These are phyloP conservation scores for Aristolochia fimbriata DNA, from an alignment of 164 flowering plant genomes.

Conservation along the genomic window DNA sequence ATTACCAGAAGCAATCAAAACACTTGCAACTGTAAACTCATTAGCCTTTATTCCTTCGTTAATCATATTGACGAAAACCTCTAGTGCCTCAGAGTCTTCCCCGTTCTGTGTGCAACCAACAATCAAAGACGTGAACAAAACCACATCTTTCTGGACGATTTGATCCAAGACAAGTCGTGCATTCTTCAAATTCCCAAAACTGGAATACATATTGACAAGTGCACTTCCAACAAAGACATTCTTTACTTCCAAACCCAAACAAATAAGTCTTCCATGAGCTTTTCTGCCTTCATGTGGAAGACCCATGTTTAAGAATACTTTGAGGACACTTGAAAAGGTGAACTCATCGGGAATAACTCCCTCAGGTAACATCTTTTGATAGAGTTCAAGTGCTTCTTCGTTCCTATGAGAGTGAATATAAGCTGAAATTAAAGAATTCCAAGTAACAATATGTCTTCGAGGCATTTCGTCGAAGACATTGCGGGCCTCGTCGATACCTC, in stretches of 20 bases:
- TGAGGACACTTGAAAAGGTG: conserved; percentile 36
- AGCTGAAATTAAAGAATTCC: conserved; percentile 48
- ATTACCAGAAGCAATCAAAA: conserved; percentile 42
- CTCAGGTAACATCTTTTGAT: conserved; percentile 25
- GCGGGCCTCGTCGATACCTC: conserved; percentile 23
- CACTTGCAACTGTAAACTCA: conserved; percentile 43
- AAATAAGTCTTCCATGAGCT: conserved; percentile 42
- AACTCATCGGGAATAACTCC: conserved; percentile 31
- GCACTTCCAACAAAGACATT: conserved; percentile 48
- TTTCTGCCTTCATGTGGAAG: conserved; percentile 19
- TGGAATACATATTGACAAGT: conserved; percentile 53
- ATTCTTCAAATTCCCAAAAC: conserved; percentile 34
- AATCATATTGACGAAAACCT: conserved; percentile 32
- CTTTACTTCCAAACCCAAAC: conserved; percentile 31
- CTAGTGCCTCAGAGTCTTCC: conserved; percentile 29
- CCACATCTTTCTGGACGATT: conserved; percentile 42
- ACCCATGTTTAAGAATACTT: conserved; percentile 37
- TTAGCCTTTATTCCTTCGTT: conserved; percentile 29
- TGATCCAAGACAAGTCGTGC: conserved; percentile 27
- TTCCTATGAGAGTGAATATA: conserved; percentile 16
- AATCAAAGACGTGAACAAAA: conserved; percentile 43
- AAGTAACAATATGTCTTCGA: conserved; percentile 26
- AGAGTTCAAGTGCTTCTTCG: conserved; percentile 30
- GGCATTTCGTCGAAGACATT: conserved; percentile 45
- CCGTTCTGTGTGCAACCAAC: conserved; percentile 47